These are phyloP conservation scores for Rhizophlyctis rosea DNA, from an alignment of 192 early-diverging fungal species.

Conservation along the genomic window DNA sequence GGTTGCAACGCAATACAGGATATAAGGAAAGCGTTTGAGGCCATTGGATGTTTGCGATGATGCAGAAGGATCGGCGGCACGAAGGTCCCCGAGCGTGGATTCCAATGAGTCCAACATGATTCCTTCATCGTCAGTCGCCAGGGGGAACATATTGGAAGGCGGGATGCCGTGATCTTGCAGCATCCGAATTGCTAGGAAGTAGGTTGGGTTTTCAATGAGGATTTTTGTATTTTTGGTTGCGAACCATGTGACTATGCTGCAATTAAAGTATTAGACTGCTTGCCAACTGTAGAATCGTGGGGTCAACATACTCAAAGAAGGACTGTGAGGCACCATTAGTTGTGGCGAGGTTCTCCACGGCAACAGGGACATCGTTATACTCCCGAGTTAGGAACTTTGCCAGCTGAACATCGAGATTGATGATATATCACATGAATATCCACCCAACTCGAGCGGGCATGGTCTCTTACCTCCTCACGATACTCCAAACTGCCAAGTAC, in stretches of 20 bases:
- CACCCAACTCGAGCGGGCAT: no score
- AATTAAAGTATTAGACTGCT: conserved; percentile 11
- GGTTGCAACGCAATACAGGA: conserved; percentile 45
- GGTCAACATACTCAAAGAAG: conserved; percentile 30
- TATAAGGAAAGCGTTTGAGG: conserved; percentile 25
- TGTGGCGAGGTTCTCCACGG: conserved; percentile 12
- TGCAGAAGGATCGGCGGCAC: background rate
- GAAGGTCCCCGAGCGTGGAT: background rate
- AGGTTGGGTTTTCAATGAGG: conserved; percentile 46
- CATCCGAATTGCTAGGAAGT: conserved; percentile 43
- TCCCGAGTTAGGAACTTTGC: conserved; percentile 29
- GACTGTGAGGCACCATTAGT: conserved; percentile 44
- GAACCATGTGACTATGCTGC: no score
- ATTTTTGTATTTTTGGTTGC: conserved; percentile 27
- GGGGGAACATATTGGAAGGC: background rate
- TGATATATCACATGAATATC: no score
- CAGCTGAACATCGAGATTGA: no score
- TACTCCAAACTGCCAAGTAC: conserved; percentile 25
- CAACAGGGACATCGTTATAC: conserved; percentile 25
- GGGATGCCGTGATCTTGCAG: conserved; percentile 39
- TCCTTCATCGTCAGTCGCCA: conserved; percentile 36
- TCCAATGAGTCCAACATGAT: conserved; percentile 23
- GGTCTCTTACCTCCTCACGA: no score
- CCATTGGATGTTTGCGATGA: conserved; percentile 1
- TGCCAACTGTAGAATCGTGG: background rate